A percentile compares a stretch with the other conserved stretches of the same genome.
Evolutionary conservation across 2,329 filamentous ascomycete species (phyloP).

Genomic region (Westerdykella aurantiaca): DNA sequence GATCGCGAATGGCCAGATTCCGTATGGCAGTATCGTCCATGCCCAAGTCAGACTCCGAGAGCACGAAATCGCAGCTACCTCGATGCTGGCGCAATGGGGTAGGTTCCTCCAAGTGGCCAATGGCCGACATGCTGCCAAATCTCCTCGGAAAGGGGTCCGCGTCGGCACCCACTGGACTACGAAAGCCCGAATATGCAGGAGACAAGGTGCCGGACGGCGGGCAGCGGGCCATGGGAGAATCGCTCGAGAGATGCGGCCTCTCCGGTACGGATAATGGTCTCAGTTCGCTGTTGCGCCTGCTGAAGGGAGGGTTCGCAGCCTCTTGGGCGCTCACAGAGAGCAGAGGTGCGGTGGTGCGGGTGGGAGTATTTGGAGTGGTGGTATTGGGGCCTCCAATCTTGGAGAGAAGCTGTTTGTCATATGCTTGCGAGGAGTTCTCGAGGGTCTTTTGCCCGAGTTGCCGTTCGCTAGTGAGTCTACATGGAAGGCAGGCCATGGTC

Average conservation of each 20-base stretch:
- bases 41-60: slow-evolving; percentile 46
- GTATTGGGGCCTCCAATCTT: slow-evolving; percentile 58
- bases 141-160: slow-evolving; percentile 36
- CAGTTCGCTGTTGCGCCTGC: slow-evolving; percentile 40
- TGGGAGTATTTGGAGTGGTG: slow-evolving; percentile 41
- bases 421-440: slow-evolving; percentile 55
- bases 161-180: slow-evolving; percentile 35
- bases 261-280: slow-evolving; percentile 44
- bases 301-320: slow-evolving; percentile 29
- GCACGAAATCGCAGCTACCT: slow-evolving; percentile 57
- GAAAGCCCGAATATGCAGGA: slow-evolving; percentile 39
- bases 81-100: slow-evolving; percentile 50
- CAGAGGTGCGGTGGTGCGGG: slow-evolving; percentile 16
- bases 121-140: slow-evolving; percentile 45
- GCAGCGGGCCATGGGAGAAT: slow-evolving; percentile 39
- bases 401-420: slow-evolving; percentile 57
- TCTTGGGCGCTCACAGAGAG: slow-evolving; percentile 33
- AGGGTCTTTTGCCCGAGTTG: slow-evolving; percentile 54
- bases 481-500: neutral
- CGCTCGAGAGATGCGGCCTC: slow-evolving; percentile 34
- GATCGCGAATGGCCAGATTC: slow-evolving; percentile 51
- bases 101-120: slow-evolving; percentile 45
- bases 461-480: slow-evolving; percentile 54
- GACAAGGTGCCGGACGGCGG: slow-evolving; percentile 40
- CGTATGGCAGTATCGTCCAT: slow-evolving; percentile 51